Evolutionary conservation across 176 grass and related monocot species (phyloP).

Genomic region (Leersia perrieri): DNA sequence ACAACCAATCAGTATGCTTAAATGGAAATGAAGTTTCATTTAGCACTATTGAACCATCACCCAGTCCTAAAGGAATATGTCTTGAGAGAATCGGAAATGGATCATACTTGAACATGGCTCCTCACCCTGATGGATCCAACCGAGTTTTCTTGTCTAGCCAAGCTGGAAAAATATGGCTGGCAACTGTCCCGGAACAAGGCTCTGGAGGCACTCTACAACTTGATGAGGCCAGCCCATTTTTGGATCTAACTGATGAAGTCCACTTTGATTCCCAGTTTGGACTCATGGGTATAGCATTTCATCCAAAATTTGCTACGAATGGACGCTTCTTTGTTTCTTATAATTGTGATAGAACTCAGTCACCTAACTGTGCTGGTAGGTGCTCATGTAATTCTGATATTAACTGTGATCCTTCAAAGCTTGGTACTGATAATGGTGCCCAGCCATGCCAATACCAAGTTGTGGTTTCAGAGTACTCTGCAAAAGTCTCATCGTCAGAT

Average conservation of each 20-base stretch:
- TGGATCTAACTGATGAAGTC: constrained; percentile 90
- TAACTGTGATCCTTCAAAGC: constrained; percentile 83
- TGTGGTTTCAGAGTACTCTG: constrained; percentile 76
- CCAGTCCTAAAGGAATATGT: constrained; percentile 73
- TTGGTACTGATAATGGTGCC: constrained; percentile 53
- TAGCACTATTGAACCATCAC: constrained; percentile 52
- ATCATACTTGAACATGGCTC: constrained; percentile 78
- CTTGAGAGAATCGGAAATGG: constrained; percentile 85
- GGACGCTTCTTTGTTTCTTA: constrained; percentile 93
- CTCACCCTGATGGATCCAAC: constrained; percentile 90
- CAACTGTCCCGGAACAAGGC: constrained; percentile 68
- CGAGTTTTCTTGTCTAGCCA: constrained; percentile 83
- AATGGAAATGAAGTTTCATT: constrained; percentile 66
- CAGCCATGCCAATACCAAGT: constrained; percentile 77
- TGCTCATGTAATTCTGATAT: constrained; percentile 92
- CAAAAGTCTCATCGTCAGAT: constrained; percentile 57
- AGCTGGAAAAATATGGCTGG: constrained; percentile 86
- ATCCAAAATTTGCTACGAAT: constrained; percentile 73
- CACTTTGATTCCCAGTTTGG: constrained; percentile 72
- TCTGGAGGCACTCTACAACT: constrained; percentile 55
- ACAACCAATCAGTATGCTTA: constrained; percentile 60
- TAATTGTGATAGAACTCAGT: constrained; percentile 68
- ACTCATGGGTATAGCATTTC: constrained; percentile 85
- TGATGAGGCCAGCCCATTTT: constrained; percentile 68
- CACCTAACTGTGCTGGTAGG: constrained; percentile 56